These are phyloP conservation scores for Penicillium arizonense DNA, from an alignment of 495 filamentous ascomycete genomes.

Conservation along the genomic window DNA sequence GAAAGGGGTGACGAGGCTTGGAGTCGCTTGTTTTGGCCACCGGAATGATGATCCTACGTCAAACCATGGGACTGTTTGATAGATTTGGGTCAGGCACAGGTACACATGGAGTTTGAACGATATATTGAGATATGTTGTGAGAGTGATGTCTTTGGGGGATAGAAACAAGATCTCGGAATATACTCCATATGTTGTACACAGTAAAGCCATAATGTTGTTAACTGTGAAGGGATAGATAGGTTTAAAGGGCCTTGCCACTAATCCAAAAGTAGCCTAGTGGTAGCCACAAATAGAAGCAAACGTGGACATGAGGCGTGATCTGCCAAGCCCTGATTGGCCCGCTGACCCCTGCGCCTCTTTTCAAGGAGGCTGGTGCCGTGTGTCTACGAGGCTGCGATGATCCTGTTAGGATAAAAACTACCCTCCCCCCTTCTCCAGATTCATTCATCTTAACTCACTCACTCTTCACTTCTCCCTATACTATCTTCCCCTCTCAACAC, in stretches of 20 bases:
- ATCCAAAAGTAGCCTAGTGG: slow-evolving; percentile 10
- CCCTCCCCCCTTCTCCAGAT: slow-evolving; percentile 5
- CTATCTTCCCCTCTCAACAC: background rate
- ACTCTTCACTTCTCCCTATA: slow-evolving; percentile 1
- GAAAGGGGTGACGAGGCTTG: slow-evolving; percentile 21
- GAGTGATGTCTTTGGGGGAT: too few relatives aligned
- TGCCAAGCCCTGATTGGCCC: slow-evolving; percentile 11
- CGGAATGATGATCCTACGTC: slow-evolving; percentile 18
- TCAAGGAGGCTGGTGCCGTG: slow-evolving; percentile 20
- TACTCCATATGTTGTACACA: too few relatives aligned
- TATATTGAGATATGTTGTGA: too few relatives aligned
- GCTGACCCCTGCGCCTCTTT: slow-evolving; percentile 23
- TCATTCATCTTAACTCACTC: background rate
- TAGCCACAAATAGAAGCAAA: slow-evolving; percentile 28
- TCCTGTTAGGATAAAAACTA: slow-evolving; percentile 15
- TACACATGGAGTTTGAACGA: background rate
- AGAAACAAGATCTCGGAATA: too few relatives aligned
- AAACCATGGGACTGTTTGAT: slow-evolving; percentile 4
- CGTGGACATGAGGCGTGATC: slow-evolving; percentile 18
- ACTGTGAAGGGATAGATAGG: too few relatives aligned
- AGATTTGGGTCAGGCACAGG: background rate
- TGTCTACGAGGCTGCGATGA: slow-evolving; percentile 8
- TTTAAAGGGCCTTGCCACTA: background rate
- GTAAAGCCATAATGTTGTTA: too few relatives aligned
- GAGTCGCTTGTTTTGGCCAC: slow-evolving; percentile 7